These are phyloP conservation scores for Pisolithus tinctorius DNA, from an alignment of 768 basidiomycete species.

Conservation along the genomic window DNA sequence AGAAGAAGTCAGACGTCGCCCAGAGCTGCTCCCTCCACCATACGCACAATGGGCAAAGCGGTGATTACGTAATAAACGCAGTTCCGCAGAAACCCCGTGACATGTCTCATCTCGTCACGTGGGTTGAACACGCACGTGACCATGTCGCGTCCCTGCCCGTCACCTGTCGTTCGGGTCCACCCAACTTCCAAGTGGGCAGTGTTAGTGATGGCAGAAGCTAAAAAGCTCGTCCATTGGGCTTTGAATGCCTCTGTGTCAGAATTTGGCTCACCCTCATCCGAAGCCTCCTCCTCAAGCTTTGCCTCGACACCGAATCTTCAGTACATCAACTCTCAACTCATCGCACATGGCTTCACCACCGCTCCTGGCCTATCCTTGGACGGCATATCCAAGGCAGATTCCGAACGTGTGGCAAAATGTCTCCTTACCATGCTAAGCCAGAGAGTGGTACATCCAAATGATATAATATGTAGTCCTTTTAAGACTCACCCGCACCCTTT, in stretches of 20 bases:
- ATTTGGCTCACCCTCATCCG: conserved; percentile 36
- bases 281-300: conserved; percentile 40
- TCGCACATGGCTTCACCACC: conserved; percentile 72
- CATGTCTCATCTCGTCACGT: conserved; percentile 2
- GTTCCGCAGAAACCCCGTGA: conserved; percentile 7
- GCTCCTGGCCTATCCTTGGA: conserved; percentile 64
- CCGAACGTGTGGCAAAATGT: conserved; percentile 62
- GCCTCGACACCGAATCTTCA: conserved; percentile 57
- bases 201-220: conserved; percentile 24
- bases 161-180: no score
- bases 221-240: conserved; percentile 49
- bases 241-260: conserved; percentile 36
- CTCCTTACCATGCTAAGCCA: conserved; percentile 71
- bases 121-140: conserved; percentile 16
- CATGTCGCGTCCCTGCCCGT: conserved; percentile 12
- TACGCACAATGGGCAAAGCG: background rate
- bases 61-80: conserved; percentile 23
- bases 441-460: conserved; percentile 52
- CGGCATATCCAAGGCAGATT: conserved; percentile 48
- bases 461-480: conserved; percentile 1
- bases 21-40: background rate
- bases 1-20: background rate
- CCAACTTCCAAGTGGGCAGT: no score
- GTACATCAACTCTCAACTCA: conserved; percentile 75
- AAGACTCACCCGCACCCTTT: conserved; percentile 9